These are phyloP conservation scores for Naganishia albida DNA, from an alignment of 1,284 basidiomycete species.

Conservation along the genomic window DNA sequence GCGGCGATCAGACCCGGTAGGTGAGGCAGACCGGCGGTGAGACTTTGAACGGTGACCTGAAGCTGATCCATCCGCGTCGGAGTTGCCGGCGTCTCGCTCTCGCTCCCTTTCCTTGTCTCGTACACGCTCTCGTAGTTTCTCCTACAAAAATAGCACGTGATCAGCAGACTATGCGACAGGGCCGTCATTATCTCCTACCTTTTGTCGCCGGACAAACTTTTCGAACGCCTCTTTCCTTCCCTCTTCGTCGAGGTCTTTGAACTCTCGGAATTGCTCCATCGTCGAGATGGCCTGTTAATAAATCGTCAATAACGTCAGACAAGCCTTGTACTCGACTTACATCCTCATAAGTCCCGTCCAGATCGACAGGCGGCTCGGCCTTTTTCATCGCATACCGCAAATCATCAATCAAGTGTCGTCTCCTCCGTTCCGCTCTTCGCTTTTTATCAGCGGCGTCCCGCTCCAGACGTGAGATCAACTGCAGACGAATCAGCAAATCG, in stretches of 20 bases:
- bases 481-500: slow-evolving; percentile 4
- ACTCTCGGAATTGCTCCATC: slow-evolving; percentile 79
- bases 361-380: slow-evolving; percentile 72
- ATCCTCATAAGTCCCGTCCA: slow-evolving; percentile 73
- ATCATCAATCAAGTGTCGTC: slow-evolving; percentile 89
- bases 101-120: slow-evolving; percentile 35
- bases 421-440: slow-evolving; percentile 74
- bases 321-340: slow-evolving; percentile 55
- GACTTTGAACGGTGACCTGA: slow-evolving; percentile 36
- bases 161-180: slow-evolving; percentile 8
- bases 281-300: slow-evolving; percentile 64
- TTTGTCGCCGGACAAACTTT: slow-evolving; percentile 83
- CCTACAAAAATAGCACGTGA: slow-evolving; percentile 54
- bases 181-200: slow-evolving; percentile 57
- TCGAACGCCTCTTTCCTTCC: slow-evolving; percentile 73
- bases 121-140: slow-evolving; percentile 65
- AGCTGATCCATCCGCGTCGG: slow-evolving; percentile 24
- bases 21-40: slow-evolving; percentile 44
- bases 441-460: slow-evolving; percentile 78
- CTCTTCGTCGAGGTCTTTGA: slow-evolving; percentile 72
- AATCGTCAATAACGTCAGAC: neutral
- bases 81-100: slow-evolving; percentile 30
- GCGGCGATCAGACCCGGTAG: slow-evolving; percentile 19
- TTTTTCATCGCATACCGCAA: slow-evolving; percentile 93
- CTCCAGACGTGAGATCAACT: slow-evolving; percentile 71